A percentile compares a stretch with the other conserved stretches of the same genome.
phyloP scores from a whole-genome alignment of 1,284 basidiomycete genomes.

The Schizophyllum amplum region DNA sequence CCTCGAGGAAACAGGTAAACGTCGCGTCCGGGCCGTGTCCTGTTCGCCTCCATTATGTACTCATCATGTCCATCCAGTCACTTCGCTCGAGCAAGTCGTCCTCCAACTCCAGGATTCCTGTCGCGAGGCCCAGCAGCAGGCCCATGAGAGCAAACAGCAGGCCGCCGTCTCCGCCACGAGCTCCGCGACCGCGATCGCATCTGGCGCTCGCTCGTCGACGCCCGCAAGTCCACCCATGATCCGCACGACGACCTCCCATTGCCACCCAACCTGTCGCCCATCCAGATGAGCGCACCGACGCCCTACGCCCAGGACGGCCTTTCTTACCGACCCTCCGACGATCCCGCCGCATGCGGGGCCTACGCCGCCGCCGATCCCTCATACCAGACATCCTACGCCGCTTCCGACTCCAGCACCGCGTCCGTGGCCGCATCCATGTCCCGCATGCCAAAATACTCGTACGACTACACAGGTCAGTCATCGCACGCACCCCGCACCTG shows the following conservation, averaged over 20 bases:
- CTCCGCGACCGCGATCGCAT: slow-evolving; percentile 63
- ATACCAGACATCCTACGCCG: slow-evolving; percentile 38
- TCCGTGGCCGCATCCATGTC: too few relatives aligned
- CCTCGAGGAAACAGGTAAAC: slow-evolving; percentile 44
- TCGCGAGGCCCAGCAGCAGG: slow-evolving; percentile 53
- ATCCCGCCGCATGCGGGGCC: slow-evolving; percentile 34
- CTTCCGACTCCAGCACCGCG: slow-evolving; percentile 39
- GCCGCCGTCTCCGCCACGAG: slow-evolving; percentile 52
- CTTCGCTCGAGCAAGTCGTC: slow-evolving; percentile 72
- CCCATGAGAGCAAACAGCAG: slow-evolving; percentile 52
- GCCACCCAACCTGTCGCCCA: slow-evolving; percentile 16
- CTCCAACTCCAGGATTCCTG: slow-evolving; percentile 75
- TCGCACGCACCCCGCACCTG: neutral
- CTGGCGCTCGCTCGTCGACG: slow-evolving; percentile 55
- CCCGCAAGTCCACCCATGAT: slow-evolving; percentile 45
- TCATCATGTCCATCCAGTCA: slow-evolving; percentile 39
- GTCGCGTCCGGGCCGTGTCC: neutral
- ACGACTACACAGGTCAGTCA: neutral
- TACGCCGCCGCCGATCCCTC: slow-evolving; percentile 30
- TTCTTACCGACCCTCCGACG: too few relatives aligned
- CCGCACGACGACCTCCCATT: slow-evolving; percentile 39
- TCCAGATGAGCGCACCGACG: slow-evolving; percentile 24
- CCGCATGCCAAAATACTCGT: neutral
- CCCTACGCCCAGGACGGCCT: slow-evolving; percentile 33
- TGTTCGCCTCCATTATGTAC: slow-evolving; percentile 8